These are phyloP conservation scores for Colletotrichum echinochloae DNA, from an alignment of 2,329 filamentous ascomycete genomes.

Conservation along the genomic window DNA sequence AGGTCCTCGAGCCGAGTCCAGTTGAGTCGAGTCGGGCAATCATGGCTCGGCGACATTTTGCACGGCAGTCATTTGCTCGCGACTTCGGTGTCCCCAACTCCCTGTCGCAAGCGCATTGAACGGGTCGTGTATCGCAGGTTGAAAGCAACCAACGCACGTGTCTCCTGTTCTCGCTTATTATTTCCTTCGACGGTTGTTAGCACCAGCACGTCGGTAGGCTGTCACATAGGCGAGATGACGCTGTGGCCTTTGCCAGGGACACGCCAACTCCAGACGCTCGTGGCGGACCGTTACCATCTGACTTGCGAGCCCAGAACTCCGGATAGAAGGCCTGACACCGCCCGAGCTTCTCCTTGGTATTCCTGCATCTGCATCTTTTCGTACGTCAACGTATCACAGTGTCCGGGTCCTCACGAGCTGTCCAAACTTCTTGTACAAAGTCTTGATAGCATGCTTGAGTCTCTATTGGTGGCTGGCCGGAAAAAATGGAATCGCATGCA, in stretches of 20 bases:
- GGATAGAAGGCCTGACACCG: conserved; percentile 10
- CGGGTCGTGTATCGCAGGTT: conserved; percentile 3
- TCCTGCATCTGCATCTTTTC: conserved; percentile 15
- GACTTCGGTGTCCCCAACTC: not conserved
- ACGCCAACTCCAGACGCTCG: not conserved
- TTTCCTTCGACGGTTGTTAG: conserved; percentile 1
- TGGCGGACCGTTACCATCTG: not conserved
- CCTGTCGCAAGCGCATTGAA: not conserved
- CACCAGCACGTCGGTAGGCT: not conserved
- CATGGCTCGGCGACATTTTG: not conserved
- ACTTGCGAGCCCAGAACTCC: not conserved
- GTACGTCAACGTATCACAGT: conserved; percentile 35
- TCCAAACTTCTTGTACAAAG: conserved; percentile 2
- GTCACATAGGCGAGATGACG: not conserved
- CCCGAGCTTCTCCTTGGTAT: not conserved
- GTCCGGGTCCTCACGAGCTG: not conserved
- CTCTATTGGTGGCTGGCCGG: not conserved
- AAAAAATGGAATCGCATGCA: not conserved
- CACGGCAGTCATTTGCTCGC: not conserved
- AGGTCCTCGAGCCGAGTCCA: conserved; percentile 1
- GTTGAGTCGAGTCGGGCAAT: too few species aligned
- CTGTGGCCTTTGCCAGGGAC: not conserved
- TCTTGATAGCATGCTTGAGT: not conserved
- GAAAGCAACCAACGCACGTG: conserved; percentile 11
- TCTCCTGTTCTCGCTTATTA: conserved; percentile 12